Evolutionary conservation across 2,329 filamentous ascomycete genomes (phyloP).

Genomic region (Sporothrix pallida): DNA sequence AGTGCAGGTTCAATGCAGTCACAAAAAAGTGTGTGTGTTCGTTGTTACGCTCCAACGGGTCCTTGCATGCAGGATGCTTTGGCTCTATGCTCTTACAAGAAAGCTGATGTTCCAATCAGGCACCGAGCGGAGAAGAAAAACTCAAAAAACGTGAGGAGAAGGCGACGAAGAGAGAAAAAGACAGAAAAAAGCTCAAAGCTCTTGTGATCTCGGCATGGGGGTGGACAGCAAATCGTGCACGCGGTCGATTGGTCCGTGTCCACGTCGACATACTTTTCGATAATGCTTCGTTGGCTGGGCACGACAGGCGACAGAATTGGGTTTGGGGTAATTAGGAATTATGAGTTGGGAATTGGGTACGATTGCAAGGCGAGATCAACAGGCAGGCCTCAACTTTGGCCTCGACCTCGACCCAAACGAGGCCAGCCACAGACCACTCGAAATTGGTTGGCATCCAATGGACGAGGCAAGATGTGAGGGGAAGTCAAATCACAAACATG

Average conservation of each 20-base stretch:
- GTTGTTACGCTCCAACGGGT: conserved; percentile 32
- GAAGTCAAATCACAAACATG: neutral
- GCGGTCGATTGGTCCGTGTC: conserved; percentile 44
- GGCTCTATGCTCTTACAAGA: neutral
- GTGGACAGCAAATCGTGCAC: conserved; percentile 42
- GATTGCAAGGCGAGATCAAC: neutral
- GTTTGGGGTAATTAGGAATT: neutral
- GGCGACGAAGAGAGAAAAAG: neutral
- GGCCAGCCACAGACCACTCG: neutral
- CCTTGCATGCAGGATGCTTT: conserved; percentile 32
- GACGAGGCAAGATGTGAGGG: neutral
- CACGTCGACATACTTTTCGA: conserved; percentile 12
- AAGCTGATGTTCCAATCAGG: conserved; percentile 34
- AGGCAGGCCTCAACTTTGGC: neutral
- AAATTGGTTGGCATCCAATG: neutral
- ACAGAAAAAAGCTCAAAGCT: conserved; percentile 40
- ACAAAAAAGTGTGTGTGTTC: neutral
- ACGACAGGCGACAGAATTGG: conserved; percentile 3
- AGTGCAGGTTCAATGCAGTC: neutral
- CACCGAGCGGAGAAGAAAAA: conserved; percentile 23
- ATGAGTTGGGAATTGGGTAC: too few relatives aligned
- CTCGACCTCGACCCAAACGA: neutral
- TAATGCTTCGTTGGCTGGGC: conserved; percentile 5
- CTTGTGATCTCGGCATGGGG: conserved; percentile 43
- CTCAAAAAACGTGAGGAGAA: conserved; percentile 18